A percentile compares a stretch with the other conserved stretches of the same genome.
phyloP scores from a whole-genome alignment of 2,329 filamentous ascomycete genomes.

The Sporothrix phasma region DNA sequence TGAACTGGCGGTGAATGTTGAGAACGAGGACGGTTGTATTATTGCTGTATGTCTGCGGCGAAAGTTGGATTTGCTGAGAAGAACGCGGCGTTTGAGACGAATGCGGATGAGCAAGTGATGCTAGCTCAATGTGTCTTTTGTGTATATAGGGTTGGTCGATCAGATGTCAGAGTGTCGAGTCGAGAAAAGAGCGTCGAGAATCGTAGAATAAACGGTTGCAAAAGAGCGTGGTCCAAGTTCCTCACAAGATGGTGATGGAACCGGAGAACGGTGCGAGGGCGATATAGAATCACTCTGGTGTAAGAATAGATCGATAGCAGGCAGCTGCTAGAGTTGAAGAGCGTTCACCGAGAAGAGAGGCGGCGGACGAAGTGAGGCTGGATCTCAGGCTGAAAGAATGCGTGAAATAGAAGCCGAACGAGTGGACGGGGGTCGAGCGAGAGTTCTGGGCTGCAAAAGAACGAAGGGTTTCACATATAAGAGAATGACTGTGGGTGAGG shows the following conservation, averaged over 20 bases:
- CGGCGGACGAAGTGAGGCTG: slow-evolving; percentile 24
- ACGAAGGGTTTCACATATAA: slow-evolving; percentile 31
- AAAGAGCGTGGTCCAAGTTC: slow-evolving; percentile 31
- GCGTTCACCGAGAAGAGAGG: slow-evolving; percentile 17
- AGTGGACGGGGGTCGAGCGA: slow-evolving; percentile 35
- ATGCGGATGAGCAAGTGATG: background rate
- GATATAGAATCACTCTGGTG: background rate
- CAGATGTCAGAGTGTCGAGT: background rate
- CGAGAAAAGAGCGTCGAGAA: slow-evolving; percentile 1
- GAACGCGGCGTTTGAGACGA: background rate
- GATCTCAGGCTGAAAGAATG: slow-evolving; percentile 30
- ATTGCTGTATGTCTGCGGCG: slow-evolving; percentile 12
- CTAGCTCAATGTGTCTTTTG: background rate
- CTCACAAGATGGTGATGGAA: background rate
- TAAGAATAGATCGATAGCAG: slow-evolving; percentile 8
- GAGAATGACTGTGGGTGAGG: slow-evolving; percentile 41
- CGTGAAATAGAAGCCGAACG: slow-evolving; percentile 37
- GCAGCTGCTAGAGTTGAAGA: slow-evolving; percentile 4
- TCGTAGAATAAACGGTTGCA: slow-evolving; percentile 16
- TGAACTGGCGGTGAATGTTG: background rate
- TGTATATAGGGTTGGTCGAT: background rate
- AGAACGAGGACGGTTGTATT: background rate
- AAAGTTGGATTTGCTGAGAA: slow-evolving; percentile 15
- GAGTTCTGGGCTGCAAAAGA: slow-evolving; percentile 25
- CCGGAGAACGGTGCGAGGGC: background rate